Base-by-base conservation (phyloP, 164 flowering plant genomes). In the Paratinospora sagittata region DNA sequence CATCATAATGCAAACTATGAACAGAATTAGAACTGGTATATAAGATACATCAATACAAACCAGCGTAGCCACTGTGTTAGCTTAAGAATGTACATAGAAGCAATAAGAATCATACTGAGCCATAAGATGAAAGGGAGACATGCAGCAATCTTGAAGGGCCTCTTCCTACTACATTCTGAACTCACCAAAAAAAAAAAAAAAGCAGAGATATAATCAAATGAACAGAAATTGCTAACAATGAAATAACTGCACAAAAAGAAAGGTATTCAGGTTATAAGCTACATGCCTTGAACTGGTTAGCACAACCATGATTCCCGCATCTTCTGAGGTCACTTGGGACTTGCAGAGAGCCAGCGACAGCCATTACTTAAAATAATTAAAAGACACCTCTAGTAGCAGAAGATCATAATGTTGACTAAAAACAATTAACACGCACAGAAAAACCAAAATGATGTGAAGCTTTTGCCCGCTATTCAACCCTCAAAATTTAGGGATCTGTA, bases 261-360 rank as follows among this genome's bases (percentile, higher is more conserved):
- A 47, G 19, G 7, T 21, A 9, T 64, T 27, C 12, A 6, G 64
- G 23, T 6, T 19, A 37, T 37, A 66, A 68, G 3, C 3, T 26
- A 75, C 75, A 27, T 78, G 90, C 96, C 78, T 66, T 78, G 64
- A 77, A 70, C n/a, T 70, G 79, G 63, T 70, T 74, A 66, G 41
- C 24, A 72, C 66, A 70, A 39, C 72, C 65, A 61, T 58, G 74
- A 69, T 71, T 69, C 72, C 71, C 76, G 65, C 77, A 73, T 71
- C 85, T 68, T 39, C 87, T 80, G 69, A 81, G 68, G 36, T 87
- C 84, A 70, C 70, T 81, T 71, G 86, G 79, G 58, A 86, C 72
- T 71, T 79, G 91, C 80, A 86, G 75, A 19, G 93, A 82, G 76
- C 84, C 76, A 72, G 82, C 68, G 70, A 75, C 63, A 33, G 82